A percentile compares a stretch with the other conserved stretches of the same genome.
These are phyloP conservation scores for Hypoxylon fuscum DNA, from an alignment of 495 filamentous ascomycete species.

Conservation along the genomic window DNA sequence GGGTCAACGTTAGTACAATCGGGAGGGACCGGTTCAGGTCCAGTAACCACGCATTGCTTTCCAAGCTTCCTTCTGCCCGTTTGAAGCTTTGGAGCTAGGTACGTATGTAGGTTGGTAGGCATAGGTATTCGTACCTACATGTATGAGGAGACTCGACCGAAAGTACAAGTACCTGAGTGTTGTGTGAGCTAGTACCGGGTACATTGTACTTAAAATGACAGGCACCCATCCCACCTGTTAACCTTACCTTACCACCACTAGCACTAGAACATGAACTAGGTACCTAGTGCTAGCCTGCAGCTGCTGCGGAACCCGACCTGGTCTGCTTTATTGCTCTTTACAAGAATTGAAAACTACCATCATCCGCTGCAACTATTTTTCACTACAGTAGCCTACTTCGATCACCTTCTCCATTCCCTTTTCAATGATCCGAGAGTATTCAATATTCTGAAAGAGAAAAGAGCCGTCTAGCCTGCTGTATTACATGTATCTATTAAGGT, in stretches of 20 bases:
- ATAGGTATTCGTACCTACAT: conserved; percentile 1
- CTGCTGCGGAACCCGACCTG: too few species aligned
- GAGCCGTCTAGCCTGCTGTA: neutral
- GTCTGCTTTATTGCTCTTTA: conserved; percentile 1
- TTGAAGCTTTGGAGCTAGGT: conserved; percentile 17
- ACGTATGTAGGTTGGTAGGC: neutral
- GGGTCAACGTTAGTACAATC: conserved; percentile 19
- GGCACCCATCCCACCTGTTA: conserved; percentile 20
- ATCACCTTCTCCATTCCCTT: conserved; percentile 5
- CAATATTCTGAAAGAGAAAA: neutral
- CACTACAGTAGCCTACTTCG: conserved; percentile 21
- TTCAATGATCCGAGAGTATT: neutral
- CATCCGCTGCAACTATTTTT: conserved; percentile 14
- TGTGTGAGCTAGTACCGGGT: conserved; percentile 18
- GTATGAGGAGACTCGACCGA: conserved; percentile 24
- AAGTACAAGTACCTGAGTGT: conserved; percentile 9
- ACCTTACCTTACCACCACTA: neutral
- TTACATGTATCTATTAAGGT: conserved; percentile 1
- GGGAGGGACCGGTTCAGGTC: conserved; percentile 17
- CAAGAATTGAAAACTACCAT: conserved; percentile 21
- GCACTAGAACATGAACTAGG: conserved; percentile 2
- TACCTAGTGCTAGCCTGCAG: conserved; percentile 2
- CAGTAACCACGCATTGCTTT: neutral
- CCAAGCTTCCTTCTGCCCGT: conserved; percentile 11
- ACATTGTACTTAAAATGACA: conserved; percentile 30